Conservation (phyloP, 2,329 filamentous ascomycete species). For the Fusarium camptoceras region DNA sequence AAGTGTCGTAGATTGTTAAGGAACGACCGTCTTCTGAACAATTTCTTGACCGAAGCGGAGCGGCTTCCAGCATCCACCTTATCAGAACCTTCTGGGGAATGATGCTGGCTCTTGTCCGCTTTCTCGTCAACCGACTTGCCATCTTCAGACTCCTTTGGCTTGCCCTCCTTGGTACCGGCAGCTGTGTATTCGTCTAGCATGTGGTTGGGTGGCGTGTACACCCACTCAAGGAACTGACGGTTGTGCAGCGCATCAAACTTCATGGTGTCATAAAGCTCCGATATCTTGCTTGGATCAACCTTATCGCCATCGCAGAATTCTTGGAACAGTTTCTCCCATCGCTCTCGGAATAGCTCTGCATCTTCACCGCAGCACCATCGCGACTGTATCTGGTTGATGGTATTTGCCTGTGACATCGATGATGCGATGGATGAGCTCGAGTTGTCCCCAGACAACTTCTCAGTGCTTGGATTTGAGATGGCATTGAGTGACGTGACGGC, state of each 20-base stretch:
- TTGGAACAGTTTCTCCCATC: conserved; percentile 97
- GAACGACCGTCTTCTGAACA: conserved; percentile 72
- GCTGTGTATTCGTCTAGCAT: conserved; percentile 76
- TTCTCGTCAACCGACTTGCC: conserved; percentile 54
- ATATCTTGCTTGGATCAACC: conserved; percentile 98
- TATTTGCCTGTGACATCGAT: conserved; percentile 70
- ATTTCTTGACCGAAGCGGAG: conserved; percentile 54
- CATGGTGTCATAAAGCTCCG: conserved; percentile 98
- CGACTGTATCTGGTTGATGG: conserved; percentile 79
- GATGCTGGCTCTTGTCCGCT: conserved; percentile 47
- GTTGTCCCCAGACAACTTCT: conserved; percentile 58
- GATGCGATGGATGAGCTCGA: conserved; percentile 59
- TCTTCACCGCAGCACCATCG: conserved; percentile 98
- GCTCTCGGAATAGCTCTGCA: conserved; percentile 91
- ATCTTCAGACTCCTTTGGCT: conserved; percentile 58
- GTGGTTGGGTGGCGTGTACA: conserved; percentile 86
- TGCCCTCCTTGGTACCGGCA: conserved; percentile 56
- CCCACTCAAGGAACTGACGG: conserved; percentile 94
- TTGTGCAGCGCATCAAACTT: conserved; percentile 99
- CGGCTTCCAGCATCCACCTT: conserved; percentile 56
- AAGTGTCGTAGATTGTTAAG: conserved; percentile 64
- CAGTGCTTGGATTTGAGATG: conserved; percentile 63
- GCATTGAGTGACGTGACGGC: conserved; percentile 72
- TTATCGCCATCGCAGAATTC: conserved; percentile 98
- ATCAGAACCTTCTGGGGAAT: conserved; percentile 52